These are phyloP conservation scores for Bisporella sp. DNA, from an alignment of 2,329 filamentous ascomycete genomes.

Conservation along the genomic window DNA sequence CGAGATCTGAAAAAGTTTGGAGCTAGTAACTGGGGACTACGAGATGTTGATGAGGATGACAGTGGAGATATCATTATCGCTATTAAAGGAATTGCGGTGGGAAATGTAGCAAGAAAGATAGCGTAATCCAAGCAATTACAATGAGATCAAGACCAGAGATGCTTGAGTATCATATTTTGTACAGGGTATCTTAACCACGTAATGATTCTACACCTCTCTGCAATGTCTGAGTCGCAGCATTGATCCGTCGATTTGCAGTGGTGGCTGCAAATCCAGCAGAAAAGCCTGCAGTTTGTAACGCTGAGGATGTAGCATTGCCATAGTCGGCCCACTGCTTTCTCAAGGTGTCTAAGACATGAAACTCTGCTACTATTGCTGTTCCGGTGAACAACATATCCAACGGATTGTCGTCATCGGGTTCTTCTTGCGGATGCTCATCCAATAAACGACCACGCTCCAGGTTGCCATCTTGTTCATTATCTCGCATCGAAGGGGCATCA, in stretches of 20 bases:
- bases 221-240: conserved; percentile 11
- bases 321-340: conserved; percentile 24
- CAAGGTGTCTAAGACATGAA: conserved; percentile 26
- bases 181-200: conserved; percentile 1
- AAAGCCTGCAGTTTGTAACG: conserved; percentile 23
- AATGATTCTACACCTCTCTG: conserved; percentile 14
- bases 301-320: conserved; percentile 20
- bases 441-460: conserved; percentile 17
- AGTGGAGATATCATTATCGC: conserved; percentile 72
- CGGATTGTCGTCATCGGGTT: conserved; percentile 16
- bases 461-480: conserved; percentile 1
- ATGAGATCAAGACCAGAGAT: conserved; percentile 1
- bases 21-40: conserved; percentile 81
- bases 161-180: neutral
- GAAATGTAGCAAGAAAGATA: conserved; percentile 92
- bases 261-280: conserved; percentile 21
- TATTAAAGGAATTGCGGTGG: conserved; percentile 87
- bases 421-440: conserved; percentile 14
- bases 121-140: conserved; percentile 34
- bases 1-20: conserved; percentile 86
- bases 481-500: neutral
- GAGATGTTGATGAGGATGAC: conserved; percentile 61
- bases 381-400: conserved; percentile 28
- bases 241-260: conserved; percentile 19
- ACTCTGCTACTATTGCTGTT: conserved; percentile 24